phyloP scores from a whole-genome alignment of 306 rosid species.

The Cyclanthera cordifolia region DNA sequence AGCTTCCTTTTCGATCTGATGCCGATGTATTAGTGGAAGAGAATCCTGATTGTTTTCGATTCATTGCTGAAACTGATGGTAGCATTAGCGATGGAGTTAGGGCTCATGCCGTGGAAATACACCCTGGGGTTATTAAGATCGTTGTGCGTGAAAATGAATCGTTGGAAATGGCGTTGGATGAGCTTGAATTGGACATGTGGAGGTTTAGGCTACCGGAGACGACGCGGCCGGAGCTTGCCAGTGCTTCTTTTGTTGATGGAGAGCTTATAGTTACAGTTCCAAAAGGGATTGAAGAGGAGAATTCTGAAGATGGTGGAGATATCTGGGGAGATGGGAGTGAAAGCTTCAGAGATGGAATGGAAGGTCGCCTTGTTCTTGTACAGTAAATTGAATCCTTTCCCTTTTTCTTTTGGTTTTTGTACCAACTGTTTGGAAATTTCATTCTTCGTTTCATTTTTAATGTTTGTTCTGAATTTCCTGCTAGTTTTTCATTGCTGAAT shows the following conservation, averaged over 20 bases:
- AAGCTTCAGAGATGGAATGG: slow-evolving; percentile 28
- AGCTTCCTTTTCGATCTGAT: slow-evolving; percentile 87
- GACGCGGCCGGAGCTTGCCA: slow-evolving; percentile 81
- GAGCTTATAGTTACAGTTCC: slow-evolving; percentile 95
- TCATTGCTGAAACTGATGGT: slow-evolving; percentile 54
- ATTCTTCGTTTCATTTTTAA: slow-evolving; percentile 3
- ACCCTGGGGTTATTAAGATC: slow-evolving; percentile 87
- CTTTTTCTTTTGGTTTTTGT: not conserved
- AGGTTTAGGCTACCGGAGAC: slow-evolving; percentile 89
- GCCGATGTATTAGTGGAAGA: slow-evolving; percentile 76
- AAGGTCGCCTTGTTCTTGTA: slow-evolving; percentile 88
- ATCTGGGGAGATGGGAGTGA: slow-evolving; percentile 31
- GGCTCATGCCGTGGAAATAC: slow-evolving; percentile 74
- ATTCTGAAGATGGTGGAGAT: slow-evolving; percentile 27
- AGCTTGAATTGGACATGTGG: slow-evolving; percentile 85
- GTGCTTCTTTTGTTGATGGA: slow-evolving; percentile 68
- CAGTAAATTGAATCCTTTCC: slow-evolving; percentile 28
- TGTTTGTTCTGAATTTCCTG: not conserved
- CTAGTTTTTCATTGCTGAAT: slow-evolving; percentile 13
- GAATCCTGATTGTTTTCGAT: slow-evolving; percentile 68
- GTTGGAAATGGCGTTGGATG: slow-evolving; percentile 51
- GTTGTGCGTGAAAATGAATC: slow-evolving; percentile 66
- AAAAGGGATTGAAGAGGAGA: slow-evolving; percentile 34
- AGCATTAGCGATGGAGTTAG: slow-evolving; percentile 35
- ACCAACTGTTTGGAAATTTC: slow-evolving; percentile 11